Conservation (phyloP, 108 stramenopile species). For the Cyclostephanos tholiformis region DNA sequence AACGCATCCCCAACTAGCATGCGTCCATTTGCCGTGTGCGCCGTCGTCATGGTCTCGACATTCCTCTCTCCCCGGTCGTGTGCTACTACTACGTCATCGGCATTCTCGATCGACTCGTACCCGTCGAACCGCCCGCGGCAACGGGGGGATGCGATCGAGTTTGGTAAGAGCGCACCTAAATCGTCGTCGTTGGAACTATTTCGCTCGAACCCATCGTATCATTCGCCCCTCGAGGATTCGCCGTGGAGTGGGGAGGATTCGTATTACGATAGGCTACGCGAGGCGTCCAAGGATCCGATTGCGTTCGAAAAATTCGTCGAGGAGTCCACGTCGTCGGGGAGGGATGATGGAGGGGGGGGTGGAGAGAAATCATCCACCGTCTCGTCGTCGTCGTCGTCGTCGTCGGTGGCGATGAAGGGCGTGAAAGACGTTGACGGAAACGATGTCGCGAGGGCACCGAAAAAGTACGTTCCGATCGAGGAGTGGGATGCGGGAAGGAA, state of each 20-base stretch:
- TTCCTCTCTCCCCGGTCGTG: not conserved
- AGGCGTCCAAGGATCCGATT: conserved; percentile 38
- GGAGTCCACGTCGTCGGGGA: conserved; percentile 23
- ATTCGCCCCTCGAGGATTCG: conserved; percentile 42
- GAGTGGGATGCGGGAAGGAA: conserved; percentile 73
- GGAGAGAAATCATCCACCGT: not conserved
- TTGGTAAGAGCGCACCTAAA: not conserved
- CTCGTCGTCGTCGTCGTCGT: not conserved
- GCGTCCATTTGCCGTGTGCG: not conserved
- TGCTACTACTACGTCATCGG: not conserved
- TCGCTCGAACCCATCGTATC: not conserved
- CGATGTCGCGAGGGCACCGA: not conserved
- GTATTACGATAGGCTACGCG: conserved; percentile 38
- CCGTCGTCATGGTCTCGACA: not conserved
- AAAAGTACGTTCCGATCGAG: conserved; percentile 70
- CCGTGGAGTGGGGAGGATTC: conserved; percentile 43
- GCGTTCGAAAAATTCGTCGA: conserved; percentile 46
- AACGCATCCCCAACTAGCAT: not conserved
- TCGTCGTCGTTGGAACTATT: not conserved
- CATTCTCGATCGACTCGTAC: not conserved
- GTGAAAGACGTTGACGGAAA: not conserved
- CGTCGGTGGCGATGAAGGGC: not conserved
- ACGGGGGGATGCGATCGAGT: not conserved
- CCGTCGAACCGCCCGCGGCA: not conserved
- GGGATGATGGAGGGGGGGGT: not conserved